Evolutionary conservation across 2,329 filamentous ascomycete genomes (phyloP).

Genomic region (Botrytis galanthina): DNA sequence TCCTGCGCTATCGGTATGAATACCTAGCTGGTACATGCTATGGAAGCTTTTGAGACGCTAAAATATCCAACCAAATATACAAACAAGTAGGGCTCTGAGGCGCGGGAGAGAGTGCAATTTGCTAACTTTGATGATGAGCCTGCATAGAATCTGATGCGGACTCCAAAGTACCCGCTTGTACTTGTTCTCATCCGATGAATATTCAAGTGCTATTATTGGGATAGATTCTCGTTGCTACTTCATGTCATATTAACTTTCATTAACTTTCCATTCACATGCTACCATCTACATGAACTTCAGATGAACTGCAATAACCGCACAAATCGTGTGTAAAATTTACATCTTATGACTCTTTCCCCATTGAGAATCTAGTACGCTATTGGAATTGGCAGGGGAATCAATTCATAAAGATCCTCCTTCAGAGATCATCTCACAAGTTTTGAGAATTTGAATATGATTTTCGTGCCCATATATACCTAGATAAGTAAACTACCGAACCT

Average conservation of each 20-base stretch:
- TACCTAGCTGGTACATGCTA: neutral
- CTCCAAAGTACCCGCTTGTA: fast-evolving
- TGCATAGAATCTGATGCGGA: neutral
- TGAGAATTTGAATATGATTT: neutral
- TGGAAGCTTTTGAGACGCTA: neutral
- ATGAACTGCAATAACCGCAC: neutral
- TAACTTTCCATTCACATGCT: neutral
- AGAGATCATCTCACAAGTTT: neutral
- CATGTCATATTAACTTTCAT: fast-evolving
- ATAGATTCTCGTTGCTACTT: neutral
- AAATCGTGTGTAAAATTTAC: neutral
- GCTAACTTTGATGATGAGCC: neutral
- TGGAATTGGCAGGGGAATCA: fast-evolving
- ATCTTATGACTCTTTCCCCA: fast-evolving
- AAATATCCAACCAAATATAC: neutral
- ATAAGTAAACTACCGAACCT: neutral
- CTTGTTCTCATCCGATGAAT: neutral
- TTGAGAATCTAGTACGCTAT: neutral
- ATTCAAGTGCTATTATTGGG: neutral
- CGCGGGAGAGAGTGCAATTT: neutral
- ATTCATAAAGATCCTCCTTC: neutral
- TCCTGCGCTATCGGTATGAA: neutral
- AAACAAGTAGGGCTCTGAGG: fast-evolving
- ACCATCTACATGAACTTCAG: neutral
- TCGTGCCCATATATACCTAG: neutral